Percentiles rank a stretch among this genome's conserved stretches.
phyloP scores from a whole-genome alignment of 2,329 filamentous ascomycete species.

The Colletotrichum sp. region DNA sequence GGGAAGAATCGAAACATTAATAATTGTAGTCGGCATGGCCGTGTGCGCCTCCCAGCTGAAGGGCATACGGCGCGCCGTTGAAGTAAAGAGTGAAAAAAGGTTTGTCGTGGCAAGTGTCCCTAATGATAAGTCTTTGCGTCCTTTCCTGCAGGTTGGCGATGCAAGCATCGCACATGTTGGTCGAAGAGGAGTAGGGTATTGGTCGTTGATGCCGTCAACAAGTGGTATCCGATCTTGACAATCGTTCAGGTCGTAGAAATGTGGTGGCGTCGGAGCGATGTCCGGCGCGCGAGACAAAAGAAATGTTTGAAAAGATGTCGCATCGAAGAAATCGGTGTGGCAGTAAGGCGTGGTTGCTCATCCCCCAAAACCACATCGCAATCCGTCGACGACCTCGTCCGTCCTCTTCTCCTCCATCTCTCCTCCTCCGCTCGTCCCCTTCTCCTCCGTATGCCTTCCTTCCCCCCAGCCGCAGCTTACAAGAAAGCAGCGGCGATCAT shows the following conservation, averaged over 20 bases:
- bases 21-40: neutral
- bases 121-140: conserved; percentile 12
- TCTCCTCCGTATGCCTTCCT: neutral
- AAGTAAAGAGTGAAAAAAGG: neutral
- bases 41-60: neutral
- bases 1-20: conserved; percentile 20
- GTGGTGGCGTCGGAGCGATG: neutral
- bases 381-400: neutral
- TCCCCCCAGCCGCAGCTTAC: conserved; percentile 38
- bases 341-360: neutral
- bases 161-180: conserved; percentile 10
- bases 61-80: neutral
- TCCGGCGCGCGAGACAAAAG: neutral
- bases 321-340: conserved; percentile 14
- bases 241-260: conserved; percentile 13
- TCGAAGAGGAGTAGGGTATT: conserved; percentile 15
- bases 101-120: conserved; percentile 14
- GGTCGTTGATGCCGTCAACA: conserved; percentile 5
- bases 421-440: neutral
- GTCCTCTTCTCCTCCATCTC: neutral
- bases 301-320: conserved; percentile 12
- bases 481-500: conserved; percentile 56
- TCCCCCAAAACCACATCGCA: neutral
- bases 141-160: conserved; percentile 19
- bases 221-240: conserved; percentile 1